A percentile compares a stretch with the other conserved stretches of the same genome.
Conservation (phyloP, 2,329 filamentous ascomycete genomes). For the Fusarium sp. region DNA sequence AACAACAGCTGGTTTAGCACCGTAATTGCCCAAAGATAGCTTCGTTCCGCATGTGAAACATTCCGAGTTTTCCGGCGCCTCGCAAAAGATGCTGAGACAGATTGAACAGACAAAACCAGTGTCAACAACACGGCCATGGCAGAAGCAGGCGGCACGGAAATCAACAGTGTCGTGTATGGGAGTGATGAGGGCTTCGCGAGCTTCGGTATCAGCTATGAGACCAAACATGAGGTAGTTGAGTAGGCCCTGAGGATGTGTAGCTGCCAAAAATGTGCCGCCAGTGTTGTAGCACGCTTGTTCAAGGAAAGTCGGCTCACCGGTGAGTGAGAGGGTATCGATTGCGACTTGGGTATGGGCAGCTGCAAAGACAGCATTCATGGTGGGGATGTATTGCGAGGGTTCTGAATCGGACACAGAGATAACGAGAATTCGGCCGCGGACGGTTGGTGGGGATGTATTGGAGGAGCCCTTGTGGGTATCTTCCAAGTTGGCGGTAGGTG, state of each 20-base stretch:
- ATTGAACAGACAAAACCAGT: conserved; percentile 96
- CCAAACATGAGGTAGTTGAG: conserved; percentile 96
- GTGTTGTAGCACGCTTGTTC: conserved; percentile 84
- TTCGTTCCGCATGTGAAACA: conserved; percentile 88
- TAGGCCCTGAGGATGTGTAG: conserved; percentile 73
- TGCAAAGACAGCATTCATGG: conserved; percentile 98
- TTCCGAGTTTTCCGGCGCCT: conserved; percentile 69
- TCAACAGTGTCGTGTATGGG: conserved; percentile 90
- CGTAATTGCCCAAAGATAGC: conserved; percentile 80
- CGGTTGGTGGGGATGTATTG: conserved; percentile 46
- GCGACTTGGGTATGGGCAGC: conserved; percentile 89
- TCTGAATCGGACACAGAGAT: conserved; percentile 88
- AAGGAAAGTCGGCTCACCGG: conserved; percentile 88
- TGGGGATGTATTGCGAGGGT: conserved; percentile 93
- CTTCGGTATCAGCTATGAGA: conserved; percentile 76
- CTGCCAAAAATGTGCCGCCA: conserved; percentile 66
- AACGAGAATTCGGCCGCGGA: conserved; percentile 79
- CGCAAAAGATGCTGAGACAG: conserved; percentile 93
- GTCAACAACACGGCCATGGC: conserved; percentile 90
- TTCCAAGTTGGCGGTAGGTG: conserved; percentile 62
- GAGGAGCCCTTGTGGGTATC: conserved; percentile 52
- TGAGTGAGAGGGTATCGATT: conserved; percentile 90
- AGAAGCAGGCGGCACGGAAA: conserved; percentile 98
- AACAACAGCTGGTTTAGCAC: conserved; percentile 80
- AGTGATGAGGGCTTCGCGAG: conserved; percentile 73